A percentile compares a stretch with the other conserved stretches of the same genome.
phyloP scores from a whole-genome alignment of 139 green algal species.

The Gonium pectorale region DNA sequence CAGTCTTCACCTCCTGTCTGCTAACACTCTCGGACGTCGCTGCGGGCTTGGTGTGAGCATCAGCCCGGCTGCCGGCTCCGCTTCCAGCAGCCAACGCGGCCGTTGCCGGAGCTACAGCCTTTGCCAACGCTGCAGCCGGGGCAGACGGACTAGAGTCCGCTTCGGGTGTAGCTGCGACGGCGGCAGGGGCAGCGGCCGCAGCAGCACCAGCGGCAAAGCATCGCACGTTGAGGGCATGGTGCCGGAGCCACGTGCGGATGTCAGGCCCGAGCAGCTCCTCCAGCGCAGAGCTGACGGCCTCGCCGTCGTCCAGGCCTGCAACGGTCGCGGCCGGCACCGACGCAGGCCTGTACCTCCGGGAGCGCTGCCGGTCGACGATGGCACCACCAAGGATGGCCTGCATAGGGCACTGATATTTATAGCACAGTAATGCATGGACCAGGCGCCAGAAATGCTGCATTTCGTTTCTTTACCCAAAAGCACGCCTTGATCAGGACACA shows the following conservation, averaged over 20 bases:
- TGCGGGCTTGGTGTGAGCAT: no score
- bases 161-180: no score
- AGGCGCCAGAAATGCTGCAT: not conserved
- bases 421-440: not conserved
- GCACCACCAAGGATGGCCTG: not conserved
- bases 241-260: not conserved
- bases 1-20: no score
- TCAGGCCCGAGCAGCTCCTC: not conserved
- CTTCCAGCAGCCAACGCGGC: no score
- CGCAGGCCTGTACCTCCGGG: not conserved
- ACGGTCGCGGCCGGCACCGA: not conserved
- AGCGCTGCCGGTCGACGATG: not conserved
- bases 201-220: not conserved
- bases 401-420: not conserved
- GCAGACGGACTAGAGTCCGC: no score
- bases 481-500: not conserved
- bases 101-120: no score
- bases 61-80: no score
- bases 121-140: no score
- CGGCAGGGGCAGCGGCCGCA: no score
- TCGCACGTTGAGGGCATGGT: constrained; percentile 21
- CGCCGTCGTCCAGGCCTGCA: not conserved
- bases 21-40: no score
- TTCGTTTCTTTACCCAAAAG: not conserved
- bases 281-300: not conserved